Evolutionary conservation across 108 stramenopile genomes (phyloP).

Genomic region (Conticribra guillardii): DNA sequence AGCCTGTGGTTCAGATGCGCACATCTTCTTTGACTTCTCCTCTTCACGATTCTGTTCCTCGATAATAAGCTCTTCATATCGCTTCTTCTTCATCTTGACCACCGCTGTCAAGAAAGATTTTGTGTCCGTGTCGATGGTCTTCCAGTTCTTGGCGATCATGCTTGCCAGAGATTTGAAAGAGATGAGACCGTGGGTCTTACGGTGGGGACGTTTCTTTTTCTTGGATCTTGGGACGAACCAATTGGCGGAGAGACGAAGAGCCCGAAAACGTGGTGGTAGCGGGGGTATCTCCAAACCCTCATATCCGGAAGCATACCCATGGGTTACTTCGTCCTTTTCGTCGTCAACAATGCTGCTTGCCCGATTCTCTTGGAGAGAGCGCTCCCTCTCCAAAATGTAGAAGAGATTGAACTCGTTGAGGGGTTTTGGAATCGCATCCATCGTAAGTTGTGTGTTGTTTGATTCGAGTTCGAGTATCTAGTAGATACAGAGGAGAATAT

Average conservation of each 20-base stretch:
- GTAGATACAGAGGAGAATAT: no score
- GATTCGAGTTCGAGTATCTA: no score
- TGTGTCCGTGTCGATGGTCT: neutral
- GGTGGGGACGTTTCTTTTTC: neutral
- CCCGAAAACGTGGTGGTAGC: neutral
- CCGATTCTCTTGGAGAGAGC: neutral
- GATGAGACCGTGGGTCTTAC: neutral
- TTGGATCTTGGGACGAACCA: neutral
- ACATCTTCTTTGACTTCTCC: no score
- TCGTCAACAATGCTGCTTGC: neutral
- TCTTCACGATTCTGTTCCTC: no score
- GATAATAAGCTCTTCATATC: no score
- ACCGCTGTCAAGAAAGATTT: conserved; percentile 3
- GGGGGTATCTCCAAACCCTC: neutral
- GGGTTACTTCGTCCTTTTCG: neutral
- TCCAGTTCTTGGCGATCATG: neutral
- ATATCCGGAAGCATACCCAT: no score
- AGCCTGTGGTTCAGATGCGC: no score
- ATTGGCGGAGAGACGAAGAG: neutral
- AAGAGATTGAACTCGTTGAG: neutral
- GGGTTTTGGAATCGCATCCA: no score
- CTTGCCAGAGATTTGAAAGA: neutral
- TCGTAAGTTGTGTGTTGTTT: no score
- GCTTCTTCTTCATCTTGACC: neutral
- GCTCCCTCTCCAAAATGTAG: neutral